Conservation (phyloP, 805 yeast genomes). For the Maudiozyma turicensis region DNA sequence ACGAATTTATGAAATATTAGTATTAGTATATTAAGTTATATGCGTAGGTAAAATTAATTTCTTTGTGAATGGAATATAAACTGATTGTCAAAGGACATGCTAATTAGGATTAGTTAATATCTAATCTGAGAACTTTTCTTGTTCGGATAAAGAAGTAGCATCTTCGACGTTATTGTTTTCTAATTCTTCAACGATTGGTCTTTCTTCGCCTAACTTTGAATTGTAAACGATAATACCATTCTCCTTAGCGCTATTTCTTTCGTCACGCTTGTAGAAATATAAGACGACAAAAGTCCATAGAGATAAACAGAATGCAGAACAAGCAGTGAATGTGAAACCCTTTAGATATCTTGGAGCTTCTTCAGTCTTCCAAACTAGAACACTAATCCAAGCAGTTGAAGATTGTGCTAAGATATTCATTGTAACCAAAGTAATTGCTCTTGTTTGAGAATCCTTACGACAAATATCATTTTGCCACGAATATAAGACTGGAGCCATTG, state of each 20-base stretch:
- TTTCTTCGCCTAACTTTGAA: constrained; percentile 11
- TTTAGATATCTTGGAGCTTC: constrained; percentile 46
- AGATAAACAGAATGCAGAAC: constrained; percentile 24
- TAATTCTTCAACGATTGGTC: constrained; percentile 2
- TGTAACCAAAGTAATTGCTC: constrained; percentile 42
- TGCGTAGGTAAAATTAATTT: neutral
- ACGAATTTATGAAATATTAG: too few species aligned
- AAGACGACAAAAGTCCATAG: constrained; percentile 21
- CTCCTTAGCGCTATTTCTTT: constrained; percentile 27
- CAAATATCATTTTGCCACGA: constrained; percentile 52
- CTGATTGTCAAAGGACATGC: neutral
- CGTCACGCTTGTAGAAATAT: constrained; percentile 33
- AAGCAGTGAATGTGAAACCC: constrained; percentile 41
- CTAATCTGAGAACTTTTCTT: neutral
- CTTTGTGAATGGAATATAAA: neutral
- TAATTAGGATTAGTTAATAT: neutral
- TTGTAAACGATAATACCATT: constrained; percentile 31
- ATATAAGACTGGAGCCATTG: constrained; percentile 50
- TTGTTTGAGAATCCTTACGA: constrained; percentile 41
- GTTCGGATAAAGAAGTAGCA: neutral
- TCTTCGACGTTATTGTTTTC: neutral
- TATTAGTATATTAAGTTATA: neutral
- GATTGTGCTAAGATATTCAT: constrained; percentile 46
- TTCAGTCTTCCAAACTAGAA: constrained; percentile 35
- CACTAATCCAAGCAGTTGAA: constrained; percentile 45